Evolutionary conservation across 140 eudicot species (phyloP), one percentile per base, ranked within the genome.

Genomic region (Bidens hawaiensis): DNA sequence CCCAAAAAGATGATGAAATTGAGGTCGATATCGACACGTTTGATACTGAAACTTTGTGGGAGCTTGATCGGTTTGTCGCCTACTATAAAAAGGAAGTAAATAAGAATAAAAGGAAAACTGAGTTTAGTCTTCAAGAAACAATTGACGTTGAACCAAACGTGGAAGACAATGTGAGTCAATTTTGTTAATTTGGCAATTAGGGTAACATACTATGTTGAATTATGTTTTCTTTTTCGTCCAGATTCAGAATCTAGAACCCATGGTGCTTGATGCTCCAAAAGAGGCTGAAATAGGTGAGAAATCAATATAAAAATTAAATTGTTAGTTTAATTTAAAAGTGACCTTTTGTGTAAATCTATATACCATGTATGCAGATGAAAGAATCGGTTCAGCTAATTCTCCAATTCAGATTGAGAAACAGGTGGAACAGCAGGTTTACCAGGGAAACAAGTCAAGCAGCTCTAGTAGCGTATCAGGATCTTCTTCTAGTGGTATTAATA

Each of bases 11-110:
- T 55, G 90, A 90, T 75, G 97, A 90, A 74, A 90, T 90, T 67
- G 97, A 90, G 78, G 94, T 90, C 70, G 97, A 90, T 59, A 90
- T 90, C 50, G 90, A 90, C 72, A 84, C 81, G 73, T 85, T 90
- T 70, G 97, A 87, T 74, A 78, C 75, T 24, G 96, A 90, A 56
- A 90, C 97, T 18, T 81, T 90, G 8, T 90, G 97, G 97, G 97
- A 90, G 78, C 88, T 90, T 49, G 97, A 90, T 38, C 84, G 97
- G 46, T 90, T 84, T 74, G 76, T 90, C 40, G 74, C 82, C 11
- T 81, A 87, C 74, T 78, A 62, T 77, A 82, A 84, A 55, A 90
- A 82, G 78, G 58, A 78, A 69, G 53, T 80, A 71, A 84, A 69
- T 82, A 87, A 87, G 88, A 81, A 81, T 76, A 89, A 81, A 57